Evolutionary conservation across 441 rosid genomes (phyloP), one percentile per base, ranked within the genome.

Genomic region (Francoa sonchifolia): DNA sequence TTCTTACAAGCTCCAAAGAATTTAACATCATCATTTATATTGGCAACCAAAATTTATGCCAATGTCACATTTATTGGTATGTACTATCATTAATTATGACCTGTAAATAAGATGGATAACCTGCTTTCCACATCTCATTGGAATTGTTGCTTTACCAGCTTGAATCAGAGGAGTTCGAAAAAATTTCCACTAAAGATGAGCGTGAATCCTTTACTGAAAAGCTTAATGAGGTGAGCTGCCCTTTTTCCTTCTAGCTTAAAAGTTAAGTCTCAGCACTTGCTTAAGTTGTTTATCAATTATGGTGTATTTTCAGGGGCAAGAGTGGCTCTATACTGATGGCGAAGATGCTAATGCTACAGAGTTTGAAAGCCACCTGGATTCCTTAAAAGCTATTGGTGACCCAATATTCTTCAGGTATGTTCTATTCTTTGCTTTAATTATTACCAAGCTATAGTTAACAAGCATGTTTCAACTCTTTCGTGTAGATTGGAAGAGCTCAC

Each of bases 291-390:
- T 25, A 19, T 22, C 36, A 19, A 37, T 55, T 13, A 17, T 54
- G 28, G n/a, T 55, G 20, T 60, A 37, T 6, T 50, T 58, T 60
- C 67, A 84, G 99, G 95, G 68, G 52, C 95, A 92, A 73, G 97
- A 92, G 11, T 92, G 99, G 99, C 72, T 92, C 20, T 92, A 92
- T 50, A 83, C 74, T 52, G 99, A 92, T 18, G 99, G 97, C 6
- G 99, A 81, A 44, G 96, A 92, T 72, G 94, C 92, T 35, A 60
- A 72, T 25, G 96, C 92, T 17, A 47, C 63, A 11, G 77, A 79
- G 77, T 92, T 81, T 50, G 68, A 77, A 61, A 70, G 73, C 20
- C 72, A 55, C 40, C 71, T 92, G 44, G 86, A 77, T 69, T 67
- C 61, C 16, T 61, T 92, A 50, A 81, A 79, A 69, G 71, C 82